A percentile compares a stretch with the other conserved stretches of the same genome.
Evolutionary conservation across 345 rosid species (phyloP).

Genomic region (Microthlaspi erraticum): DNA sequence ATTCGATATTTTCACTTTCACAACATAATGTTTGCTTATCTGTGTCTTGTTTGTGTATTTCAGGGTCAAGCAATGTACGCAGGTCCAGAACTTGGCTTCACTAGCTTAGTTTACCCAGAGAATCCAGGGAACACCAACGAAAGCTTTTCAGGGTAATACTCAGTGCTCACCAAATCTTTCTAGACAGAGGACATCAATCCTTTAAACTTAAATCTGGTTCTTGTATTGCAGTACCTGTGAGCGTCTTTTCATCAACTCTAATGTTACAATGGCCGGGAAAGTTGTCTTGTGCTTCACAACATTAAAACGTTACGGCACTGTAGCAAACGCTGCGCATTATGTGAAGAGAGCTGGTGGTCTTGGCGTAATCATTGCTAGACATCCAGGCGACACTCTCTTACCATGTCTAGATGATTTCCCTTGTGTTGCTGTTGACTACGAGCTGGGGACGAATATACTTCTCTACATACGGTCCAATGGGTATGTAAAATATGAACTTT

Average conservation of each 20-base stretch:
- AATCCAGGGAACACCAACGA: slow-evolving; percentile 37
- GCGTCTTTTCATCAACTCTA: slow-evolving; percentile 11
- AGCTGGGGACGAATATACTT: slow-evolving; percentile 47
- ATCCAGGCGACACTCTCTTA: slow-evolving; percentile 23
- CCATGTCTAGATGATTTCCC: slow-evolving; percentile 50
- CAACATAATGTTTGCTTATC: background rate
- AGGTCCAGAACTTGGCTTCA: slow-evolving; percentile 48
- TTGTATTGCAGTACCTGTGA: slow-evolving; percentile 39
- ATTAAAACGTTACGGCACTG: slow-evolving; percentile 13
- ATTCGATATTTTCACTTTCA: background rate
- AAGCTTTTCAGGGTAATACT: slow-evolving; percentile 29
- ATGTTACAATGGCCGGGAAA: slow-evolving; percentile 37
- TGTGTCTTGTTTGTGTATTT: background rate
- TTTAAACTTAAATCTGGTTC: background rate
- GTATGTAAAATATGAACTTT: slow-evolving; percentile 25
- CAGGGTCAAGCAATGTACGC: slow-evolving; percentile 47
- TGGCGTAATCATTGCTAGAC: slow-evolving; percentile 47
- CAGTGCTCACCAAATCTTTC: background rate
- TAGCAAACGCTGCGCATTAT: slow-evolving; percentile 31
- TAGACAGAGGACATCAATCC: background rate
- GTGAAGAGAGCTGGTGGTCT: slow-evolving; percentile 53
- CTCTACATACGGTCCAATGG: slow-evolving; percentile 47
- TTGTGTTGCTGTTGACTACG: slow-evolving; percentile 47
- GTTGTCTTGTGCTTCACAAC: slow-evolving; percentile 46
- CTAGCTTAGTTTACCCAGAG: slow-evolving; percentile 51